Base-by-base conservation (phyloP, 1,284 basidiomycete genomes). In the Cutaneotrichosporon sp. region DNA sequence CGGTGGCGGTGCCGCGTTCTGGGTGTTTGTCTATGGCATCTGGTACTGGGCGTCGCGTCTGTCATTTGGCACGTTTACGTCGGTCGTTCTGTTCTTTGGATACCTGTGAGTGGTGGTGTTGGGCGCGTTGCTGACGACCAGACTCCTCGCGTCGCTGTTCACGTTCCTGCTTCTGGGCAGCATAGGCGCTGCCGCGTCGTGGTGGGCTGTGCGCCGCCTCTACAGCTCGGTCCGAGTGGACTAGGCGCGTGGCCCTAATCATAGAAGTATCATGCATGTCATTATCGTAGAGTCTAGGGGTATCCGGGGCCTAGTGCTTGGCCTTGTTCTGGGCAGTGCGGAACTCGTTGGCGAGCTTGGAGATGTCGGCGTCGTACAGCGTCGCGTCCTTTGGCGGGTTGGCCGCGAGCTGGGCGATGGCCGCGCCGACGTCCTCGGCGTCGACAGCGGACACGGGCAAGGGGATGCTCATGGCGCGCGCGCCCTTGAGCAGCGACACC, bases 1-100 rank as follows among this genome's bases (percentile, higher is more conserved):
- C n/a, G 94, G 93, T 30, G 94, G 92, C 7, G 91, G 91, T 18
- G 89, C 87, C 55, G 87, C 92, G 0, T 84, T 96, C 72, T 98
- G 94, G 93, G 77, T 97, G 33, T 79, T 96, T 52, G 80, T 81
- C 1, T 96, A 93, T 67, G 79, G 78, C 13, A 61, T 75, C 12
- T 67, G 73, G 67, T 97, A 94, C 71, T 96, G 90, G 90, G 82
- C 80, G 10, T 87, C 88, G 2, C 81, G 90, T 21, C 80, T 97
- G 21, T 88, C 84, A 26, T 80, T 97, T 49, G 85, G 87, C 63
- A 90, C 89, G 10, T 77, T 92, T 54, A 83, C 90, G 3, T 91
- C 88, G 66, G 82, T 89, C 45, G 80, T 87, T 18, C 80, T 98
- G 23, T 98, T 94, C 77, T 79, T 97, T 43, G 92, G 93, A 23